Evolutionary conservation across 2,329 filamentous ascomycete species (phyloP).

Genomic region (Epicoccum sorghinum): DNA sequence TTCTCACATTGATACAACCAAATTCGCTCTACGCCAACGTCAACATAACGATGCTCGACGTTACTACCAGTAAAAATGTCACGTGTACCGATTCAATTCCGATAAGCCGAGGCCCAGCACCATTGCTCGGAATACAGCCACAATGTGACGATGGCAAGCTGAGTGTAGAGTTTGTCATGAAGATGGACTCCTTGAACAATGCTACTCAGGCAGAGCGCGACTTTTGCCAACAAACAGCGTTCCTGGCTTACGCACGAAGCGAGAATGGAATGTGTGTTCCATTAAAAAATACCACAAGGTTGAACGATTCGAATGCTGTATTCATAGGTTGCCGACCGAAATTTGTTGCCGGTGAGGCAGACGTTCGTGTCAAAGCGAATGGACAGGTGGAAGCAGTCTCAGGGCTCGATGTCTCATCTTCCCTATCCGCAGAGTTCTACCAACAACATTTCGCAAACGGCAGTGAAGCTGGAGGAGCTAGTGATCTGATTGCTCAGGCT

Average conservation of each 20-base stretch:
- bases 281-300: neutral
- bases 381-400: conserved; percentile 35
- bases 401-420: neutral
- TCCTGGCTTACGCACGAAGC: neutral
- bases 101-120: neutral
- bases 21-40: neutral
- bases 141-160: neutral
- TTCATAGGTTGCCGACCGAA: conserved; percentile 48
- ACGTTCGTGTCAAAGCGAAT: conserved; percentile 40
- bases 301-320: conserved; percentile 11
- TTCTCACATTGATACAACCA: neutral
- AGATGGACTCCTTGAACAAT: neutral
- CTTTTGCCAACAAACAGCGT: neutral
- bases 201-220: neutral
- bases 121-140: neutral
- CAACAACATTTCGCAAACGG: neutral
- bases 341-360: conserved; percentile 41
- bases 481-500: conserved; percentile 32
- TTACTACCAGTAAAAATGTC: neutral
- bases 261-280: neutral
- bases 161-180: neutral
- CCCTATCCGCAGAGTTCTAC: neutral
- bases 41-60: neutral
- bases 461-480: neutral
- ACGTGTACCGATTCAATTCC: neutral